These are phyloP conservation scores for Fusarium goolgardi DNA, from an alignment of 2,329 filamentous ascomycete species.

Conservation along the genomic window DNA sequence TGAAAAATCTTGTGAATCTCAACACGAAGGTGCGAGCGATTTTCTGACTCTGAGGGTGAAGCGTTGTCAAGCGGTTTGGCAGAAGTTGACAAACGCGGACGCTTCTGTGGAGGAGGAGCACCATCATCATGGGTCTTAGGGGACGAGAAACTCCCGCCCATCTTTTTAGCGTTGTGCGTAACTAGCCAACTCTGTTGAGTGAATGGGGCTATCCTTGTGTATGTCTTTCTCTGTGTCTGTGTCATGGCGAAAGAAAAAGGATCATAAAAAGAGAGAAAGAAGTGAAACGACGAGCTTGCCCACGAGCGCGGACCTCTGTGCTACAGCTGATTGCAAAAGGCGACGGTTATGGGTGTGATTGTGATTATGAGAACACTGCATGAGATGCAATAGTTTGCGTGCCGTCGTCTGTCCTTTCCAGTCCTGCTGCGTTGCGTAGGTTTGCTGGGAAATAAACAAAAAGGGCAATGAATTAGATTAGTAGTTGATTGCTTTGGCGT, in stretches of 20 bases:
- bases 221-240: constrained; percentile 60
- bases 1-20: constrained; percentile 66
- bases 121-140: constrained; percentile 51
- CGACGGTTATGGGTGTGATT: constrained; percentile 3
- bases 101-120: constrained; percentile 62
- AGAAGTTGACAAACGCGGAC: constrained; percentile 60
- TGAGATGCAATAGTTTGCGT: constrained; percentile 7
- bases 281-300: constrained; percentile 20
- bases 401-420: neutral
- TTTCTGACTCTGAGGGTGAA: constrained; percentile 49
- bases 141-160: constrained; percentile 52
- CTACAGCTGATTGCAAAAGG: constrained; percentile 11
- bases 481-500: constrained; percentile 34
- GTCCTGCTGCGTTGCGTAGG: neutral
- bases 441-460: constrained; percentile 14
- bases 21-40: constrained; percentile 60
- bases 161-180: constrained; percentile 59
- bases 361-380: constrained; percentile 1
- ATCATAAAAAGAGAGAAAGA: constrained; percentile 47
- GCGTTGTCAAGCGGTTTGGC: constrained; percentile 51
- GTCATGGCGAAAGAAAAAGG: constrained; percentile 60
- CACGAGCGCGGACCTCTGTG: constrained; percentile 21
- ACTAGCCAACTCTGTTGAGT: constrained; percentile 66
- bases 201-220: constrained; percentile 63
- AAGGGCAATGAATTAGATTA: constrained; percentile 35